Conservation (phyloP, 2,329 filamentous ascomycete genomes). For the Leptographium flavum region DNA sequence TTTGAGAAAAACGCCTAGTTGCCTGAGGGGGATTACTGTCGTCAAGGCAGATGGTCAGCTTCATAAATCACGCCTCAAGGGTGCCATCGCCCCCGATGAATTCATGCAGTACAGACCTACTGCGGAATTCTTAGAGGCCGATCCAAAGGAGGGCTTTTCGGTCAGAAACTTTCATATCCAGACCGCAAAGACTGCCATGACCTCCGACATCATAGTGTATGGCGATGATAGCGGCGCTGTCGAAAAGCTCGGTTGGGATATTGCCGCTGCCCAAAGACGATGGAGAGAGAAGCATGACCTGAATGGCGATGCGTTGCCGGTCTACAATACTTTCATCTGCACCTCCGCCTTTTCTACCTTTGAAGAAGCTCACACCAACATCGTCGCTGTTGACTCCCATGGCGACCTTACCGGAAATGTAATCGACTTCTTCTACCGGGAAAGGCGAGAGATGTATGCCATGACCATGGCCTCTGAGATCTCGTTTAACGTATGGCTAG, state of each 20-base stretch:
- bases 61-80: conserved; percentile 61
- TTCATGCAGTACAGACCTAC: conserved; percentile 42
- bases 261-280: conserved; percentile 61
- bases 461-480: conserved; percentile 90
- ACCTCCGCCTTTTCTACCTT: conserved; percentile 53
- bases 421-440: conserved; percentile 80
- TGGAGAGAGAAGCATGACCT: conserved; percentile 55
- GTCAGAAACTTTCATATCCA: conserved; percentile 98
- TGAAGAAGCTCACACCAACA: conserved; percentile 51
- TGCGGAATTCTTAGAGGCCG: conserved; percentile 62
- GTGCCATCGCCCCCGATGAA: conserved; percentile 71
- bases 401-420: conserved; percentile 63
- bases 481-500: conserved; percentile 77
- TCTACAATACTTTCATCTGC: conserved; percentile 76
- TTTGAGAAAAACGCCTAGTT: conserved; percentile 57
- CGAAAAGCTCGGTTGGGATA: conserved; percentile 49
- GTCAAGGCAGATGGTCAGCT: conserved; percentile 84
- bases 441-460: conserved; percentile 79
- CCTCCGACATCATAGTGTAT: conserved; percentile 89
- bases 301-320: conserved; percentile 38
- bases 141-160: conserved; percentile 82
- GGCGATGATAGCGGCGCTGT: conserved; percentile 53
- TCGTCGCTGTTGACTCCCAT: conserved; percentile 61
- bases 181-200: conserved; percentile 68
- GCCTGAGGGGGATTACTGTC: conserved; percentile 66